A percentile compares a stretch with the other conserved stretches of the same genome.
Evolutionary conservation across 2,329 filamentous ascomycete genomes (phyloP).

Genomic region (Aureobasidium leucospermi): DNA sequence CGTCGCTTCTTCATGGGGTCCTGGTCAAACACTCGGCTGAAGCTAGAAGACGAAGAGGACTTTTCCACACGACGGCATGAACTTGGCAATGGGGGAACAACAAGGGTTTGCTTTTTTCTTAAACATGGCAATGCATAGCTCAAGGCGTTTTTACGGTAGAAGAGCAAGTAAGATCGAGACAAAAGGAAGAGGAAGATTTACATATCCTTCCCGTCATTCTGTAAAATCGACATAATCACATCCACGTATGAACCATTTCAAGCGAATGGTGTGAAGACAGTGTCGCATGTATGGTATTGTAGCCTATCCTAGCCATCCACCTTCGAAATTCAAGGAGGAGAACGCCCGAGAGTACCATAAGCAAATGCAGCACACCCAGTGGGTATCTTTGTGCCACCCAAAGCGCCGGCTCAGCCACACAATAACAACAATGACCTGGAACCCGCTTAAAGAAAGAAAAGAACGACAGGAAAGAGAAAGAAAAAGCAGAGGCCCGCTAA

Average conservation of each 20-base stretch:
- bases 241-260: too few species aligned
- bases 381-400: not conserved
- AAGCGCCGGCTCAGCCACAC: not conserved
- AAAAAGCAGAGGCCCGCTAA: not conserved
- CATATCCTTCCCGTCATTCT: not conserved
- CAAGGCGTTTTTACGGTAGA: not conserved
- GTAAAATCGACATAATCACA: not conserved
- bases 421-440: not conserved
- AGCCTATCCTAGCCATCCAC: not conserved
- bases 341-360: not conserved
- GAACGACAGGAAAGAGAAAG: not conserved
- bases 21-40: conserved; percentile 1
- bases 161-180: not conserved
- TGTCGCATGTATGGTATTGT: too few species aligned
- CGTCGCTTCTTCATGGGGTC: not conserved
- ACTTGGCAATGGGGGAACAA: not conserved
- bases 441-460: not conserved
- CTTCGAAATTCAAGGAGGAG: too few species aligned
- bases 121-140: conserved; percentile 6
- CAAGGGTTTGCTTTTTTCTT: not conserved
- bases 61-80: not conserved
- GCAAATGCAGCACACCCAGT: not conserved
- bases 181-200: not conserved
- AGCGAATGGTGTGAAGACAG: too few species aligned
- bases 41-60: too few species aligned